Percentiles rank a stretch among this genome's conserved stretches.
These are phyloP conservation scores for Pythium grandisporangium DNA, from an alignment of 352 stramenopile species.

Conservation along the genomic window DNA sequence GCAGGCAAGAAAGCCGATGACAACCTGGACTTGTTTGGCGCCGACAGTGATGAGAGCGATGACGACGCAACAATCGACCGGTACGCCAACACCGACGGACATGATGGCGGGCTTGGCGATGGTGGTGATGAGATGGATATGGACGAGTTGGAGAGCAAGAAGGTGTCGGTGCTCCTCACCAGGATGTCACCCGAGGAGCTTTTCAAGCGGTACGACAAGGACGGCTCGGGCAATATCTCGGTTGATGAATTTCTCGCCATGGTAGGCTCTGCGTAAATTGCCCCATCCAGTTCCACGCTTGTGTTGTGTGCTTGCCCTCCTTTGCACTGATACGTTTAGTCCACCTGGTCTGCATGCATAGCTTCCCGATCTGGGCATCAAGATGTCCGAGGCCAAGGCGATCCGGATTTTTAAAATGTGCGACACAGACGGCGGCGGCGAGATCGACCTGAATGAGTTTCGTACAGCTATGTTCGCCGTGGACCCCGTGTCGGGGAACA, in stretches of 20 bases:
- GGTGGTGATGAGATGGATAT: conserved; percentile 16
- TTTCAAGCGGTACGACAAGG: conserved; percentile 89
- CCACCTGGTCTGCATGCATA: conserved; percentile 18
- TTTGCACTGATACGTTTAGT: neutral
- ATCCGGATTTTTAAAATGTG: conserved; percentile 88
- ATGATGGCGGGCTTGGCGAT: conserved; percentile 9
- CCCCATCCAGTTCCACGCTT: neutral
- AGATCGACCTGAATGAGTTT: conserved; percentile 92
- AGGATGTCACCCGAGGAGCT: conserved; percentile 81
- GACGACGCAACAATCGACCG: conserved; percentile 70
- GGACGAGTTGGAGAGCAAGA: conserved; percentile 38
- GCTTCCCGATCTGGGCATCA: conserved; percentile 83
- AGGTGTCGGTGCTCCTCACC: conserved; percentile 54
- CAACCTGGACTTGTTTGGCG: conserved; percentile 54
- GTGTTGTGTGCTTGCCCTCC: neutral
- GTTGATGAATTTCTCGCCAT: conserved; percentile 86
- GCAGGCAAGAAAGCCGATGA: conserved; percentile 8
- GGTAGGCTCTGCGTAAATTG: conserved; percentile 16
- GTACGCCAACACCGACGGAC: conserved; percentile 32
- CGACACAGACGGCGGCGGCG: conserved; percentile 82
- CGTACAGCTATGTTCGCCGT: conserved; percentile 89
- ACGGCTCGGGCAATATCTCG: conserved; percentile 86
- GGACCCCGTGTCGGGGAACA: conserved; percentile 79
- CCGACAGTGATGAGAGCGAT: conserved; percentile 72
- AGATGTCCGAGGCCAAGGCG: conserved; percentile 83